Conservation (phyloP, 371 early-diverging fungal species). For the Massospora cicadina region DNA sequence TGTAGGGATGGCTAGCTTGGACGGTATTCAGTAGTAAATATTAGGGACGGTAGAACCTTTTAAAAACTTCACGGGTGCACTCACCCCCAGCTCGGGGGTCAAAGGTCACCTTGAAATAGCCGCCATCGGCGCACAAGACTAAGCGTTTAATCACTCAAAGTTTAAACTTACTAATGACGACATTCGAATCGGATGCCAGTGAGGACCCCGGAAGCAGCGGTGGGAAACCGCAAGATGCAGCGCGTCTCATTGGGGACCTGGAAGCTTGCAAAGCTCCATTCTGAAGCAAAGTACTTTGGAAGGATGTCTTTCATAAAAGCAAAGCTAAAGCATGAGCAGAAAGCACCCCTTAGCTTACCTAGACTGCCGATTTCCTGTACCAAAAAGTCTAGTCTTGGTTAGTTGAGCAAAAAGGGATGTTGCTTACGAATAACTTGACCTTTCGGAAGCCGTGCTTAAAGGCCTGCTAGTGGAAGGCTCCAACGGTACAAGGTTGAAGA, state of each 20-base stretch:
- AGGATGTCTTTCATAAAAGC: conserved; percentile 78
- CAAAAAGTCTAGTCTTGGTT: background rate
- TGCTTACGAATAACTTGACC: background rate
- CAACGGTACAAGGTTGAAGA: conserved; percentile 58
- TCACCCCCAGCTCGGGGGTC: conserved; percentile 70
- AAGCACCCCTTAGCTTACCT: conserved; percentile 18
- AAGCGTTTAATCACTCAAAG: conserved; percentile 10
- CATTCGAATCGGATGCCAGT: conserved; percentile 33
- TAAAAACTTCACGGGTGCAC: conserved; percentile 41
- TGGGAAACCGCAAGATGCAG: conserved; percentile 63
- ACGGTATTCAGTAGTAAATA: background rate
- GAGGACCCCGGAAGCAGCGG: background rate
- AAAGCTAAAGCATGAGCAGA: conserved; percentile 21
- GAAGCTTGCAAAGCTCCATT: conserved; percentile 86
- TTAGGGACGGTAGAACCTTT: conserved; percentile 22
- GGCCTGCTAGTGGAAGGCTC: background rate
- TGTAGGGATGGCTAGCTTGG: too few relatives aligned
- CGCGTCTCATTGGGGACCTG: conserved; percentile 55
- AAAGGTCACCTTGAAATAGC: conserved; percentile 63
- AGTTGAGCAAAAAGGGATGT: background rate
- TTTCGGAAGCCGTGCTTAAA: background rate
- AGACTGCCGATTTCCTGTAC: conserved; percentile 38
- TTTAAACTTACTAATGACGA: conserved; percentile 36
- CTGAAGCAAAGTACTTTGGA: conserved; percentile 84
- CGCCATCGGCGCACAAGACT: conserved; percentile 74